phyloP scores from a whole-genome alignment of 2,329 filamentous ascomycete species.

The Aspergillus arachidicola region DNA sequence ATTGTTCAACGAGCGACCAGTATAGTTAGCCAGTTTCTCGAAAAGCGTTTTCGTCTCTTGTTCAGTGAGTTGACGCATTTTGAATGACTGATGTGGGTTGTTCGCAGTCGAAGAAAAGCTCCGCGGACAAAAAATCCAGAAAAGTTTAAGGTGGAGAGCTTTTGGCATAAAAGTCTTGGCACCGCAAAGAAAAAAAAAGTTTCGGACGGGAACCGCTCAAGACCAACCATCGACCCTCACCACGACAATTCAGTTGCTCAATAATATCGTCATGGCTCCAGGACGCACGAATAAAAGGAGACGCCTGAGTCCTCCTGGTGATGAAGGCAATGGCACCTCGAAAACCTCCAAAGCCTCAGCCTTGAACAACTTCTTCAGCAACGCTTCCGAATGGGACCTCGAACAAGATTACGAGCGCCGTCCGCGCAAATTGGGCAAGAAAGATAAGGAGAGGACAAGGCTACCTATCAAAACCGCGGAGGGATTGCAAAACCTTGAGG shows the following conservation, averaged over 20 bases:
- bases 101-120: slow-evolving; percentile 19
- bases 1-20: slow-evolving; percentile 80
- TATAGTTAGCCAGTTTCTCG: slow-evolving; percentile 92
- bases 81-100: slow-evolving; percentile 1
- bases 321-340: slow-evolving; percentile 33
- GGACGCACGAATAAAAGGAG: slow-evolving; percentile 53
- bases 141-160: slow-evolving; percentile 24
- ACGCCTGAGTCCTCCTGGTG: slow-evolving; percentile 51
- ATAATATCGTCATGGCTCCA: slow-evolving; percentile 45
- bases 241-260: neutral
- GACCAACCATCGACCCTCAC: neutral
- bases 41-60: slow-evolving; percentile 70
- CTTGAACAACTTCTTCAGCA: slow-evolving; percentile 64
- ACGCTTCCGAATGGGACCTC: slow-evolving; percentile 81
- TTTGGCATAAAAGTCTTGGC: slow-evolving; percentile 31
- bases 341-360: slow-evolving; percentile 33
- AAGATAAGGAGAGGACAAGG: slow-evolving; percentile 71
- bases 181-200: slow-evolving; percentile 27
- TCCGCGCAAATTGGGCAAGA: slow-evolving; percentile 74
- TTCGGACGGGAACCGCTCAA: slow-evolving; percentile 11
- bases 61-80: slow-evolving; percentile 80
- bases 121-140: slow-evolving; percentile 26
- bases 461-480: slow-evolving; percentile 86
- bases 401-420: slow-evolving; percentile 88
- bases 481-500: slow-evolving; percentile 68